Base-by-base conservation (phyloP, 129 eudicot species). In the Flaveria sonorensis region DNA sequence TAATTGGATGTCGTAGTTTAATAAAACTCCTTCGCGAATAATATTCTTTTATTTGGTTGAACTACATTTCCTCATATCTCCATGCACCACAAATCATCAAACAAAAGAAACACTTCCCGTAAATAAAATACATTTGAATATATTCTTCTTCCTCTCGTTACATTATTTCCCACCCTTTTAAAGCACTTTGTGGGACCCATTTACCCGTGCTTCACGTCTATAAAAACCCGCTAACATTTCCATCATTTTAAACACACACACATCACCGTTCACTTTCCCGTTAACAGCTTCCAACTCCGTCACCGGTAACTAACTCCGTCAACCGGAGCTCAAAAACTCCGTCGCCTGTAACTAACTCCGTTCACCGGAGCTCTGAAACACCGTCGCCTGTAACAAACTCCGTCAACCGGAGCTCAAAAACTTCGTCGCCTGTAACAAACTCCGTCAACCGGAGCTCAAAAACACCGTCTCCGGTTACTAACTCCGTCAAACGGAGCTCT, bases 161-260 rank as follows among this genome's bases (percentile, higher is more conserved):
- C 20, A 46, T 71, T 14, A 66, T 73, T 80, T 66, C 84, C 79
- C 79, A 20, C 84, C 83, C 43, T 80, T 80, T 73, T 73, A 80
- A 80, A 73, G 75, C 10, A 66, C 52, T 24, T 1, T 52, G 74
- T 70, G 79, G 84, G 4, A 73, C 83, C 51, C 10, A 0, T 10
- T 52, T 46, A 66, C 45, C 84, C 75, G 67, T 71, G 77, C 78
- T 71, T 45, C 48, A 71, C 73, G 51, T 66, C 84, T 80, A 80
- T 80, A 80, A 73, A 73, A 52, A 42, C 75, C 75, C 42, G 14
- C 24, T 11, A 26, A 40, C 59, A 43, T 55, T 12, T 65, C 62
- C 79, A 73, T 55, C 53, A 6, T 67, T 65, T 62, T 26, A 40
- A 23, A 65, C 52, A 39, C 3, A 30, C 21, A 42, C 24, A 48